A percentile compares a stretch with the other conserved stretches of the same genome.
Evolutionary conservation across 768 basidiomycete genomes (phyloP).

Genomic region (Cystobasidium tubakii): DNA sequence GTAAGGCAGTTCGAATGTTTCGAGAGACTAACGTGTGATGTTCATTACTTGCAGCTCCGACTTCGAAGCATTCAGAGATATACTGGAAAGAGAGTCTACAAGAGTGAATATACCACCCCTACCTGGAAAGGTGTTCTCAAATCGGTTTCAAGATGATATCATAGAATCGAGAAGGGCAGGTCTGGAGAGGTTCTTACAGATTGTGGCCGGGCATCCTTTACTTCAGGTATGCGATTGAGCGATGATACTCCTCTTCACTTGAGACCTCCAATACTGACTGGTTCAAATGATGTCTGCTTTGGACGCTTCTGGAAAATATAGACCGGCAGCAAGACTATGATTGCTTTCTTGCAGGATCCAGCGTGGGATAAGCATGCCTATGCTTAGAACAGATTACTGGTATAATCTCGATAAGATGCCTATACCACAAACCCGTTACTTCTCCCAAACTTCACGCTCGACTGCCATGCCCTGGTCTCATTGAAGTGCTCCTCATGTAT

Average conservation of each 20-base stretch:
- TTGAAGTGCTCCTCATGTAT: not conserved
- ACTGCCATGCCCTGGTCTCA: not conserved
- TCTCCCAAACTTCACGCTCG: not conserved
- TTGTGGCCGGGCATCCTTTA: constrained; percentile 94
- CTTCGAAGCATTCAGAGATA: constrained; percentile 94
- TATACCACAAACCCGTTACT: too few relatives aligned
- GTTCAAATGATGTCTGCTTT: constrained; percentile 82
- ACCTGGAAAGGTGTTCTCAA: constrained; percentile 97
- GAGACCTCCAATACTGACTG: too few relatives aligned
- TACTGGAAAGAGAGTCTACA: constrained; percentile 92
- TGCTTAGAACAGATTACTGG: constrained; percentile 16
- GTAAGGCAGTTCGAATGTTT: too few relatives aligned
- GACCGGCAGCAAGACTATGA: constrained; percentile 44
- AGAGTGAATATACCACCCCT: constrained; percentile 95
- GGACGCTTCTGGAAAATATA: too few relatives aligned
- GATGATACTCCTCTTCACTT: too few relatives aligned
- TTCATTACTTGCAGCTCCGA: constrained; percentile 73
- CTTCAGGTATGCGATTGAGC: constrained; percentile 63
- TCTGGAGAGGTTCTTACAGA: constrained; percentile 84
- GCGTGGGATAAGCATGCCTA: constrained; percentile 44
- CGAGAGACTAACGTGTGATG: constrained; percentile 59
- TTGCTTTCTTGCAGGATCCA: constrained; percentile 44
- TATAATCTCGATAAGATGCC: too few relatives aligned
- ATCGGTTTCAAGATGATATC: constrained; percentile 94
- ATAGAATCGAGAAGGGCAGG: constrained; percentile 89